Evolutionary conservation across 306 rosid species (phyloP).

Genomic region (Pyrus betulifolia): DNA sequence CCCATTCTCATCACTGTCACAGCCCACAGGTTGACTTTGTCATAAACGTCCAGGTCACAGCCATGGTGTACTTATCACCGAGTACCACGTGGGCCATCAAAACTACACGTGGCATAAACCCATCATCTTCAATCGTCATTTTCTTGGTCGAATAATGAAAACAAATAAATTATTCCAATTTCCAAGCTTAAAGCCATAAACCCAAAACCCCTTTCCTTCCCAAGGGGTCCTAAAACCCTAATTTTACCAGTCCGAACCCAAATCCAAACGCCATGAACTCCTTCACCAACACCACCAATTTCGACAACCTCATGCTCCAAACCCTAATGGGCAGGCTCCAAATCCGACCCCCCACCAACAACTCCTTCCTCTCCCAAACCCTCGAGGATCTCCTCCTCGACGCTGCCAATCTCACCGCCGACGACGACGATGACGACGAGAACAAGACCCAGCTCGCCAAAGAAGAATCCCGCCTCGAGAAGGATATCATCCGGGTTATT

Average conservation of each 20-base stretch:
- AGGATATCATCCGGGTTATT: constrained; percentile 53
- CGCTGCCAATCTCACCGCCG: constrained; percentile 30
- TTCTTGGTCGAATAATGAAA: background rate
- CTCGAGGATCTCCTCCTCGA: constrained; percentile 68
- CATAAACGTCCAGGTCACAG: background rate
- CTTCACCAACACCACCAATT: constrained; percentile 31
- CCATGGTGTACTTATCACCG: background rate
- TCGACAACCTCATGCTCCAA: constrained; percentile 62
- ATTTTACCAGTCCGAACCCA: background rate
- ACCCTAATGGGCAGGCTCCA: constrained; percentile 66
- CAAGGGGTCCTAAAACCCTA: constrained; percentile 12
- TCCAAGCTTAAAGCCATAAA: background rate
- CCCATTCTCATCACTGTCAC: background rate
- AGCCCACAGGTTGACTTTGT: background rate
- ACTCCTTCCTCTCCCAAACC: constrained; percentile 48
- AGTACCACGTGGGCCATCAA: background rate
- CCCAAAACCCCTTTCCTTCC: background rate
- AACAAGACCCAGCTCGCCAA: constrained; percentile 38
- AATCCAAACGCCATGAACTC: constrained; percentile 45
- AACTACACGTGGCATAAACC: background rate
- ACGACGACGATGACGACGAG: constrained; percentile 31
- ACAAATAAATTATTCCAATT: background rate
- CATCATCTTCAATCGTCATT: background rate
- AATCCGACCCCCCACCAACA: constrained; percentile 37
- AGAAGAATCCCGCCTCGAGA: constrained; percentile 55